A percentile compares a stretch with the other conserved stretches of the same genome.
phyloP scores from a whole-genome alignment of 768 basidiomycete genomes.

The Calocera cornea region DNA sequence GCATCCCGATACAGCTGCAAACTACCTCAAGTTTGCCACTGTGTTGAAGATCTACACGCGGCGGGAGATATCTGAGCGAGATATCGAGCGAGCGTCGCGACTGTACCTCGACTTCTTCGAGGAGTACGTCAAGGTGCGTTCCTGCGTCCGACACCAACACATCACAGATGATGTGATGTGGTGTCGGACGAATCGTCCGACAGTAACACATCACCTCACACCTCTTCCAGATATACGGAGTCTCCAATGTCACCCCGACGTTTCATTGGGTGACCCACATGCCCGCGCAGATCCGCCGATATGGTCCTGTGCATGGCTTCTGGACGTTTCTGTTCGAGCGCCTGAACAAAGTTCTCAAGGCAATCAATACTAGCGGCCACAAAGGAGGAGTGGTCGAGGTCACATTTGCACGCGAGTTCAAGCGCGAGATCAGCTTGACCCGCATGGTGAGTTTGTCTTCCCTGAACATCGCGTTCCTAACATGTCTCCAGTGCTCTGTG shows the following conservation, averaged over 20 bases:
- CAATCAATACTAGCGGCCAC: constrained; percentile 25
- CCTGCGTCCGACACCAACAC: not conserved
- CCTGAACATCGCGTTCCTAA: not conserved
- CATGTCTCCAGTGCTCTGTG: not conserved
- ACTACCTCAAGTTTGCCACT: not conserved
- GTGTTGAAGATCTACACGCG: not conserved
- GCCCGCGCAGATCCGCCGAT: constrained; percentile 18
- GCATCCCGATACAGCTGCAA: not conserved
- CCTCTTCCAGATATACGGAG: constrained; percentile 23
- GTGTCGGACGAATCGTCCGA: not conserved
- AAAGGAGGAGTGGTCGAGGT: constrained; percentile 24
- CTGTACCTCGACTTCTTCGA: not conserved
- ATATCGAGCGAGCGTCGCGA: not conserved
- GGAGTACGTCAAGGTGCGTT: not conserved
- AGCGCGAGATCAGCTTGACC: constrained; percentile 5
- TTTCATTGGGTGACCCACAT: constrained; percentile 29
- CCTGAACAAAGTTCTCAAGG: constrained; percentile 26
- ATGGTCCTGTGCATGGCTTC: constrained; percentile 28
- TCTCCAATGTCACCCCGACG: constrained; percentile 24
- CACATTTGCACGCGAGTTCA: constrained; percentile 23
- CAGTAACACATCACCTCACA: not conserved
- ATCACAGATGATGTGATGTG: not conserved
- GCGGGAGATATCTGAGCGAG: not conserved
- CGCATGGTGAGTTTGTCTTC: not conserved
- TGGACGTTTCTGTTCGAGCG: constrained; percentile 30